Evolutionary conservation across 129 eudicot species (phyloP).

Genomic region (Calendula officinalis): DNA sequence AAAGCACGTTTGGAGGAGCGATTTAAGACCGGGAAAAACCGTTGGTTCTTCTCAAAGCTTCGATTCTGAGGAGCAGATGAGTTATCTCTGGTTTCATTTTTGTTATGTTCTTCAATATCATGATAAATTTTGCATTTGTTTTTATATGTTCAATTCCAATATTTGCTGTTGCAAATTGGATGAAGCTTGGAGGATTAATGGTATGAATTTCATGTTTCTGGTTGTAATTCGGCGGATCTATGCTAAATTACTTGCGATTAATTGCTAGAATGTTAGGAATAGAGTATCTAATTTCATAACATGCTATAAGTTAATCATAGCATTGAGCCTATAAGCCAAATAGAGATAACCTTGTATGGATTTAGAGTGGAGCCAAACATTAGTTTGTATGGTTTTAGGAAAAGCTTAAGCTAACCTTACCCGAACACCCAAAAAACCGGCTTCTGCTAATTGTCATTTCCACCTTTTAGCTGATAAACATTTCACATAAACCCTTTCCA

Average conservation of each 20-base stretch:
- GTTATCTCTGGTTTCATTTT: conserved; percentile 8
- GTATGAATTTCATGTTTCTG: neutral
- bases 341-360: too few species aligned
- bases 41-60: conserved; percentile 81
- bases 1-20: conserved; percentile 62
- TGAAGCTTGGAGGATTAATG: neutral
- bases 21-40: conserved; percentile 70
- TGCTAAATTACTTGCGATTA: neutral
- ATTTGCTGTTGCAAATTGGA: neutral
- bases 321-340: too few species aligned
- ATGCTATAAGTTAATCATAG: too few species aligned
- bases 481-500: too few species aligned
- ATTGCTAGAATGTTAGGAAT: too few species aligned
- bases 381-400: too few species aligned
- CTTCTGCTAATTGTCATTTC: too few species aligned
- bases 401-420: too few species aligned
- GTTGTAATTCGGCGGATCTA: neutral
- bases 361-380: too few species aligned
- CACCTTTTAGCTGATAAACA: too few species aligned
- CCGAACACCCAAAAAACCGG: too few species aligned
- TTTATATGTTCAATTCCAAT: neutral
- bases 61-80: conserved; percentile 44
- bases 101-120: neutral
- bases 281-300: too few species aligned
- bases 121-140: neutral